phyloP scores from a whole-genome alignment of 331 rosid genomes.

The Quercus tomentella region DNA sequence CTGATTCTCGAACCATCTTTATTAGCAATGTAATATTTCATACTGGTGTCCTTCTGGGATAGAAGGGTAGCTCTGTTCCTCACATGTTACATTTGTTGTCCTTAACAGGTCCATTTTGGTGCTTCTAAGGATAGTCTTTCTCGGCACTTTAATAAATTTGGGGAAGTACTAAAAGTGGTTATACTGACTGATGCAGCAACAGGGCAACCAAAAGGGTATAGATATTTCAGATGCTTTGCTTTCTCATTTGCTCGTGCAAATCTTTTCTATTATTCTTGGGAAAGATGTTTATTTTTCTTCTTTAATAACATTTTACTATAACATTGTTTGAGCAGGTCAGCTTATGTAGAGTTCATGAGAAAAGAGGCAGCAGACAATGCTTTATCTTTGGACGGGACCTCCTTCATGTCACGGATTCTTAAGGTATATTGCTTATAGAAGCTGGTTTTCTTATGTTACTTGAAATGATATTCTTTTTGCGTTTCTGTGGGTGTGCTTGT shows the following conservation, averaged over 20 bases:
- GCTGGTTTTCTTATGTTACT: constrained; percentile 12
- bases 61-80: neutral
- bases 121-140: constrained; percentile 92
- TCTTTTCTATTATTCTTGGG: constrained; percentile 8
- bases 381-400: constrained; percentile 83
- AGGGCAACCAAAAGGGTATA: constrained; percentile 82
- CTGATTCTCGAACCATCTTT: constrained; percentile 82
- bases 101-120: constrained; percentile 88
- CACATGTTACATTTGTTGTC: neutral
- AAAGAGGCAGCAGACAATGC: constrained; percentile 92
- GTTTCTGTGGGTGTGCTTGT: neutral
- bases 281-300: neutral
- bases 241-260: neutral
- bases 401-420: constrained; percentile 90
- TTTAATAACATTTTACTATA: constrained; percentile 1
- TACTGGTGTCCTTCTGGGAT: constrained; percentile 9
- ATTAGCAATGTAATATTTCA: constrained; percentile 68
- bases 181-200: constrained; percentile 81
- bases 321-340: constrained; percentile 64
- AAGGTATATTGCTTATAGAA: constrained; percentile 64
- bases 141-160: constrained; percentile 88
- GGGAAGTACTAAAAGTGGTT: constrained; percentile 81
- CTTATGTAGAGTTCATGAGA: constrained; percentile 86
- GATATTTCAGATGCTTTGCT: constrained; percentile 14
- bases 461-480: neutral